These are phyloP conservation scores for Serendipita sp. DNA, from an alignment of 1,284 basidiomycete genomes.

Conservation along the genomic window DNA sequence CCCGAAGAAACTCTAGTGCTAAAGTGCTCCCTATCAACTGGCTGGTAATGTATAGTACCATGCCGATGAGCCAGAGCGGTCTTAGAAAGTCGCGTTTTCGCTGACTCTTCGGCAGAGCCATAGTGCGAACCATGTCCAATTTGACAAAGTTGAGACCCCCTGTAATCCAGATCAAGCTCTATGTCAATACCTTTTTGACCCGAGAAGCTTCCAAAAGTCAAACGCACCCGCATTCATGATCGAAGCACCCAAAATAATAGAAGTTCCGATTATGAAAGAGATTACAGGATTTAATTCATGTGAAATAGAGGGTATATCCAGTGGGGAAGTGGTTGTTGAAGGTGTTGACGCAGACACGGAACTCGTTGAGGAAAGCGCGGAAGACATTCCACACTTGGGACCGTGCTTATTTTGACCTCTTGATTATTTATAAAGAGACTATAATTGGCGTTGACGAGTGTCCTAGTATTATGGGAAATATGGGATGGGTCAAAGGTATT, in stretches of 20 bases:
- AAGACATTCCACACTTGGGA: neutral
- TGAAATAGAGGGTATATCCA: neutral
- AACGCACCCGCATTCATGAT: constrained; percentile 54
- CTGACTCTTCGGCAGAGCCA: constrained; percentile 50
- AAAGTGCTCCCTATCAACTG: constrained; percentile 77
- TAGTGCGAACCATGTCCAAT: constrained; percentile 63
- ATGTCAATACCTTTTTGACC: neutral
- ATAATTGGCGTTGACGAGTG: neutral
- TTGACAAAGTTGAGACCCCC: constrained; percentile 72
- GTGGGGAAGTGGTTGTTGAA: neutral
- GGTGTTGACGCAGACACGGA: neutral
- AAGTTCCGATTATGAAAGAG: constrained; percentile 66
- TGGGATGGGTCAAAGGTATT: too few relatives aligned
- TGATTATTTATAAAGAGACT: neutral
- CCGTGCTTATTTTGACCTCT: neutral
- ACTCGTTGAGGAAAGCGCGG: neutral
- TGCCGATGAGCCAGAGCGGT: constrained; percentile 71
- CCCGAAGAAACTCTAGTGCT: constrained; percentile 75
- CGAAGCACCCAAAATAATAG: constrained; percentile 63
- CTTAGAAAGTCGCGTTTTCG: constrained; percentile 58
- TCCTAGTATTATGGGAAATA: neutral
- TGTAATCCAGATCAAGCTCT: neutral
- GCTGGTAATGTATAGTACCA: constrained; percentile 69
- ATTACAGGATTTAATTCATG: constrained; percentile 34
- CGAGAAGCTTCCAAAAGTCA: neutral